Evolutionary conservation across 495 filamentous ascomycete species (phyloP).

Genomic region (Penicillium maclennaniae): DNA sequence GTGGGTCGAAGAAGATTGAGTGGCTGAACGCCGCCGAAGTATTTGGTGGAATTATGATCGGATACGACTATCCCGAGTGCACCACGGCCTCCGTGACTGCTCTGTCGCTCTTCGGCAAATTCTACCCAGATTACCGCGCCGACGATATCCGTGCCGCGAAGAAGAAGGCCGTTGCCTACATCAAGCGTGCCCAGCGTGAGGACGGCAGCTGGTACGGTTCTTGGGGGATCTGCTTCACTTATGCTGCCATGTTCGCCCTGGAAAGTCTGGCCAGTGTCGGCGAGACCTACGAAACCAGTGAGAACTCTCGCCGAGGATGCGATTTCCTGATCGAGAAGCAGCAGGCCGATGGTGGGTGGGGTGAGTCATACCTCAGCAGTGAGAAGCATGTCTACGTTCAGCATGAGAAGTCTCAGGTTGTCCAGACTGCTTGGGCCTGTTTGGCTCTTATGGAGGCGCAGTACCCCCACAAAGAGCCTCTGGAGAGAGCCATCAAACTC

Average conservation of each 20-base stretch:
- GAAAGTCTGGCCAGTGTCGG: constrained; percentile 79
- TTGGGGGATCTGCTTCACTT: constrained; percentile 98
- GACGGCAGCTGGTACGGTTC: constrained; percentile 95
- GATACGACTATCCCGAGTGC: constrained; percentile 97
- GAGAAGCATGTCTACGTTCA: constrained; percentile 56
- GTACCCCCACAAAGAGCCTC: constrained; percentile 70
- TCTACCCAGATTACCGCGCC: constrained; percentile 74
- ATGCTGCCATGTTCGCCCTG: constrained; percentile 91
- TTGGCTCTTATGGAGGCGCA: constrained; percentile 80
- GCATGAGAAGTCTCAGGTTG: constrained; percentile 71
- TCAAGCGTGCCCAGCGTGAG: constrained; percentile 70
- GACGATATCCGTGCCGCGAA: constrained; percentile 72
- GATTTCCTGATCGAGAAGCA: constrained; percentile 82
- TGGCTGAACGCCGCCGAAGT: constrained; percentile 92
- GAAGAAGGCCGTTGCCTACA: constrained; percentile 67
- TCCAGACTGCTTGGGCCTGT: constrained; percentile 88
- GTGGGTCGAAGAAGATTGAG: constrained; percentile 74
- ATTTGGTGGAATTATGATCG: constrained; percentile 95
- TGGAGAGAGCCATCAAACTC: constrained; percentile 72
- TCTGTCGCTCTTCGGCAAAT: constrained; percentile 73
- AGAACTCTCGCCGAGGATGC: constrained; percentile 67
- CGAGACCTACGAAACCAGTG: constrained; percentile 73
- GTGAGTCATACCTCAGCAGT: constrained; percentile 83
- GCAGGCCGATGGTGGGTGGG: constrained; percentile 89
- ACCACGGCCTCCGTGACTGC: constrained; percentile 94